Base-by-base conservation (phyloP, 352 stramenopile species). In the Globisporangium perplexum region DNA sequence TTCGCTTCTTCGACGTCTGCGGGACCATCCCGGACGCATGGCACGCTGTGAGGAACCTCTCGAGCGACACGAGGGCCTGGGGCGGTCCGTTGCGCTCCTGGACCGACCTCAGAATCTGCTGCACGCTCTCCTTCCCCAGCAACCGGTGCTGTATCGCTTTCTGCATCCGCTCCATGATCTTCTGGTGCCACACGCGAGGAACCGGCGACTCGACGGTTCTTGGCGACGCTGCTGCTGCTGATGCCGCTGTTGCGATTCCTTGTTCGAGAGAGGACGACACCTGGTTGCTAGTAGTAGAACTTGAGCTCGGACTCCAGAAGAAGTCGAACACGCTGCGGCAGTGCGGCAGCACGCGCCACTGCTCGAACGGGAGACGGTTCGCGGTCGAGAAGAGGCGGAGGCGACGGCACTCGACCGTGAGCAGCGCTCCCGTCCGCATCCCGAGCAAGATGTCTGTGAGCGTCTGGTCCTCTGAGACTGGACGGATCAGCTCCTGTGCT, bases 121-220 rank as follows among this genome's bases (percentile, higher is more conserved):
- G 74, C 6, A 88, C 50, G 53, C 72, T 86, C 22, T 85, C 72
- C 42, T 83, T 88, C 46, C 65, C 64, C 36, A 86, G 42, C 4
- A 88, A 50, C 5, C 74, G 74, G 50, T 78, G 69, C 50, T 82
- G 69, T 50, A 88, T 59, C 18, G 59, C 48, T 11, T 65, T 60
- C 50, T 88, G 74, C 11, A 82, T 60, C 20, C 65, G 63, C 23
- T 49, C 63, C 31, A 85, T 47, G 18, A 78, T 61, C 35, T 69
- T 78, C 36, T 73, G 63, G 44, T 85, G 74, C 74, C 77, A 88
- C 14, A 74, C 63, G 8, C 64, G 58, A 35, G 43, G 18, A 1
- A 57, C 48, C 4, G 47, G 41, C 6, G 14, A 12, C 2, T 51
- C 51, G 39, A 45, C n/a, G 8, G 39, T 26, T 11, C 18, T n/a